These are phyloP conservation scores for Amyloporia xantha DNA, from an alignment of 768 basidiomycete genomes.

Conservation along the genomic window DNA sequence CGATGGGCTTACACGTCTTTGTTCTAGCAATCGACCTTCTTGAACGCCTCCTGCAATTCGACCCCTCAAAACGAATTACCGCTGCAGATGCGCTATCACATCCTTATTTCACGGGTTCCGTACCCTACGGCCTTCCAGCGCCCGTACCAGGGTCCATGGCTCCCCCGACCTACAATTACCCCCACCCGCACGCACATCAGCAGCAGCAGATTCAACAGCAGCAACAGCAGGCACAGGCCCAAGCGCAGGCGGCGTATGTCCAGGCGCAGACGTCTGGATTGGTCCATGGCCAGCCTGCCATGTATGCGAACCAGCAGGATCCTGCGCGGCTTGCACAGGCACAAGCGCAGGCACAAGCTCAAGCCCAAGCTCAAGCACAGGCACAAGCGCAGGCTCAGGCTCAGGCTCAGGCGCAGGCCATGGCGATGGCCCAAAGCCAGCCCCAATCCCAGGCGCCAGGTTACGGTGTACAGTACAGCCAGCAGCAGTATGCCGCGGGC, in stretches of 20 bases:
- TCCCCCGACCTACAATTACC: slow-evolving; percentile 63
- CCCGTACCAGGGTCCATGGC: slow-evolving; percentile 52
- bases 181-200: slow-evolving; percentile 44
- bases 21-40: slow-evolving; percentile 78
- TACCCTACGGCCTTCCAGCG: slow-evolving; percentile 29
- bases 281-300: slow-evolving; percentile 1
- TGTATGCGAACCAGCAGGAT: slow-evolving; percentile 1
- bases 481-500: slow-evolving; percentile 3
- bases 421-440: no score
- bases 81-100: slow-evolving; percentile 89
- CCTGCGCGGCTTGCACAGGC: slow-evolving; percentile 1
- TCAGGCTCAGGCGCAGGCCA: slow-evolving; percentile 19
- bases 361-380: slow-evolving; percentile 29
- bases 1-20: not conserved
- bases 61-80: slow-evolving; percentile 85
- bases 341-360: slow-evolving; percentile 21
- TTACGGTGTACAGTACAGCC: slow-evolving; percentile 11
- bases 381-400: slow-evolving; percentile 34
- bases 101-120: slow-evolving; percentile 69
- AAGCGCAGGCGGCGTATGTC: slow-evolving; percentile 18
- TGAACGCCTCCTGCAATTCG: slow-evolving; percentile 92
- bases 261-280: slow-evolving; percentile 29
- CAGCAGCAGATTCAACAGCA: slow-evolving; percentile 44
- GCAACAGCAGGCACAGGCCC: slow-evolving; percentile 31
- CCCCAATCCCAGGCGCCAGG: slow-evolving; percentile 5